A percentile compares a stretch with the other conserved stretches of the same genome.
These are phyloP conservation scores for Curvularia hawaiiensis DNA, from an alignment of 2,329 filamentous ascomycete species.

Conservation along the genomic window DNA sequence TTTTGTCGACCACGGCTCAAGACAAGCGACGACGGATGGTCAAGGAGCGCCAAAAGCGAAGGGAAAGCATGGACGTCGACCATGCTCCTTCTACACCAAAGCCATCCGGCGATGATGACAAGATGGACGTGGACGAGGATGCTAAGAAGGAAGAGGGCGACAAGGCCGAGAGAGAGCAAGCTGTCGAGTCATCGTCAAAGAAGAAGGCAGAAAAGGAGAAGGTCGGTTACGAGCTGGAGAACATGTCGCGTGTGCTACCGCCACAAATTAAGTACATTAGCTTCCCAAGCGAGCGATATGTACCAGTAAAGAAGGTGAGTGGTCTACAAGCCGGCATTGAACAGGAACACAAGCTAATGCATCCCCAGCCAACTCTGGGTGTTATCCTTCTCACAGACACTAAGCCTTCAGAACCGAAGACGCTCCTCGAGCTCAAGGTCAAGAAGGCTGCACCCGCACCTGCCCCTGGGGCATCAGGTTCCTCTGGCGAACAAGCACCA, in stretches of 20 bases:
- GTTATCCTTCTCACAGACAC: conserved; percentile 90
- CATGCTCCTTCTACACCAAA: conserved; percentile 76
- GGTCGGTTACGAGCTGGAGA: conserved; percentile 92
- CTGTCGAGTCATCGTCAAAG: conserved; percentile 67
- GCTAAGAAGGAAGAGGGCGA: conserved; percentile 50
- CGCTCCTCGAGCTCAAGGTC: conserved; percentile 87
- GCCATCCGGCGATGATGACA: conserved; percentile 68
- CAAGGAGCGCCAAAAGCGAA: conserved; percentile 86
- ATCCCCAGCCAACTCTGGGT: conserved; percentile 80
- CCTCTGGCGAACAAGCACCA: conserved; percentile 40
- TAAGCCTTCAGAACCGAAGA: conserved; percentile 76
- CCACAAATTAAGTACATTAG: conserved; percentile 94
- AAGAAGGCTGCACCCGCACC: conserved; percentile 69
- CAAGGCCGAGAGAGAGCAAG: conserved; percentile 58
- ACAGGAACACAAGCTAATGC: conserved; percentile 25
- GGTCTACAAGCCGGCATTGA: not conserved
- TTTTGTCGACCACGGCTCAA: conserved; percentile 94
- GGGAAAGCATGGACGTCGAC: conserved; percentile 96
- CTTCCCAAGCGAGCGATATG: conserved; percentile 88
- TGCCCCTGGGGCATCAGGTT: conserved; percentile 50
- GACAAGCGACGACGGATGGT: conserved; percentile 93
- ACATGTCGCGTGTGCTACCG: conserved; percentile 94
- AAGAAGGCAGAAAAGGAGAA: conserved; percentile 97
- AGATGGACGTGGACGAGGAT: conserved; percentile 76
- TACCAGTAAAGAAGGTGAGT: conserved; percentile 85